phyloP scores from a whole-genome alignment of 2,329 filamentous ascomycete species.

The Alternaria gansuensis region DNA sequence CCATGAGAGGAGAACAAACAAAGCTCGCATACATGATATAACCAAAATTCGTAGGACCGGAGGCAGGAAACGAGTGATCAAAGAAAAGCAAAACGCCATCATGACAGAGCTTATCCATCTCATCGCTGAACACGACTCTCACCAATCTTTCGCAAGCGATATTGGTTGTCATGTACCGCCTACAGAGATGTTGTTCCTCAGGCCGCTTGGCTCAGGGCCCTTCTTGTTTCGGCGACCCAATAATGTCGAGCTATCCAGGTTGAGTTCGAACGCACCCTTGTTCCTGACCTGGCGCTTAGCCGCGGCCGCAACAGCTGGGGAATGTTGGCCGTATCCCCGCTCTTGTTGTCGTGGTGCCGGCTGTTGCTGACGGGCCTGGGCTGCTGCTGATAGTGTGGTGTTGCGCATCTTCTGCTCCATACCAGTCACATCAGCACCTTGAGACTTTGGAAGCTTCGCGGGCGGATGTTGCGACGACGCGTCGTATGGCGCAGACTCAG shows the following conservation, averaged over 20 bases:
- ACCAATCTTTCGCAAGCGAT: conserved; percentile 44
- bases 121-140: conserved; percentile 23
- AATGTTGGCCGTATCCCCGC: conserved; percentile 88
- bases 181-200: conserved; percentile 56
- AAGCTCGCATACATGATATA: conserved; percentile 19
- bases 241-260: conserved; percentile 87
- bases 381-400: conserved; percentile 75
- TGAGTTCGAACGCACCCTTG: conserved; percentile 90
- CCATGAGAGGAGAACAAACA: conserved; percentile 22
- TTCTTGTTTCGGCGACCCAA: conserved; percentile 74
- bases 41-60: conserved; percentile 11
- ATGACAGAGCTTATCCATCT: conserved; percentile 21
- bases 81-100: conserved; percentile 33
- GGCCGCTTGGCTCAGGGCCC: conserved; percentile 53
- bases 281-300: conserved; percentile 81
- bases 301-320: conserved; percentile 80
- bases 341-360: conserved; percentile 57
- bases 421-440: conserved; percentile 70
- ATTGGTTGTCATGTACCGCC: conserved; percentile 47
- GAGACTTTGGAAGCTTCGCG: conserved; percentile 73
- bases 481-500: conserved; percentile 66
- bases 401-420: conserved; percentile 90
- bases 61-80: conserved; percentile 21
- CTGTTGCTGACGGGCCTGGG: conserved; percentile 65
- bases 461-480: conserved; percentile 60